Evolutionary conservation across 805 yeast genomes (phyloP), one percentile per base, ranked within the genome.

Genomic region (Lipomyces starkeyi): DNA sequence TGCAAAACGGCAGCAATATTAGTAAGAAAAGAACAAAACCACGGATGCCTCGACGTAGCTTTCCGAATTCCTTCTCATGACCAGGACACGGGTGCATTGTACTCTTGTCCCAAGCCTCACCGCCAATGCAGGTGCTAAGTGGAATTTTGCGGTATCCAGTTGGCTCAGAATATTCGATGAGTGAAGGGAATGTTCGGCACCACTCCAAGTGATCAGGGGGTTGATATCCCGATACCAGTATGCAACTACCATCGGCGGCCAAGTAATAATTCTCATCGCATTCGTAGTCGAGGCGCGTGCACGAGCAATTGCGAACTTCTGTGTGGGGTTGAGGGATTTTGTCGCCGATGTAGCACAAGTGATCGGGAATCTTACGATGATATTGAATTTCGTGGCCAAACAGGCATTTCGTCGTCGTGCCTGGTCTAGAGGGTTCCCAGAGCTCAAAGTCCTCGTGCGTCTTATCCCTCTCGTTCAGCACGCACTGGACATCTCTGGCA

Each of bases 91-190:
- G 86, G 64, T 80, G 83, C 2, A 90, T 83, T 22, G 80, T 83
- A 77, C 87, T 85, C 52, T 84, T 82, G 75, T 91, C 98, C 62
- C 91, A 84, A 66, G 84, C 82, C 64, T 86, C 78, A 2, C 98
- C 98, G 27, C 92, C 96, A 57, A 81, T 83, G 81, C 99, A 95
- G 0, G 97, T 91, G 13, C 95, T 88, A 65, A 91, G 77, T 0
- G 97, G 95, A 34, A 93, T 85, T 74, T 87, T 87, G 77, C 99
- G 86, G 78, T 95, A 95, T 0, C 98, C 99, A 0, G 98, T 93
- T 17, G 97, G 92, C 72, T 89, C 89, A 83, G 88, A 91, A 77
- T 87, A 93, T 76, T 91, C 93, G 69, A 88, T 81, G 0, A 84
- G 83, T 56, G 83, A 83, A 2, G 86, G 81, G 65, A 83, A 81